These are phyloP conservation scores for Neofusicoccum cordaticola DNA, from an alignment of 2,329 filamentous ascomycete genomes.

Conservation along the genomic window DNA sequence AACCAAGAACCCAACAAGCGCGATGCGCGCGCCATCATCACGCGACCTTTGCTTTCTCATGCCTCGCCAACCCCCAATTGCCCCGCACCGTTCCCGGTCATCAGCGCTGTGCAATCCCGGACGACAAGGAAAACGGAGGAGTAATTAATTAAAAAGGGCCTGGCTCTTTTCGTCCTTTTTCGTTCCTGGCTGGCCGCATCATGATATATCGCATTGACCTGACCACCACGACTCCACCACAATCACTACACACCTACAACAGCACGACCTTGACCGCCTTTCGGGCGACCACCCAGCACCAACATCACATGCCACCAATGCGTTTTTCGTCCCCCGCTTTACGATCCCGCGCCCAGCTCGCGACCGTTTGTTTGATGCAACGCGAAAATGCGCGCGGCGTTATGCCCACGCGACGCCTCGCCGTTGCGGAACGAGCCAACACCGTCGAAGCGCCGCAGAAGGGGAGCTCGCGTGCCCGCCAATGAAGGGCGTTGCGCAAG, in stretches of 20 bases:
- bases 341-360: too few species aligned
- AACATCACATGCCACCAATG: neutral
- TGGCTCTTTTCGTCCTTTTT: neutral
- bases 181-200: neutral
- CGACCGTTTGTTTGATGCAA: too few species aligned
- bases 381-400: too few species aligned
- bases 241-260: neutral
- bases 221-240: neutral
- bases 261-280: neutral
- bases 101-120: neutral
- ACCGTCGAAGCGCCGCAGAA: too few species aligned
- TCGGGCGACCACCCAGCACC: neutral
- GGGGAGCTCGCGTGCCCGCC: too few species aligned
- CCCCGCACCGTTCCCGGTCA: neutral
- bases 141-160: neutral
- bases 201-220: neutral
- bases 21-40: slow-evolving; percentile 6
- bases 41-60: neutral
- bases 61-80: neutral
- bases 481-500: too few species aligned
- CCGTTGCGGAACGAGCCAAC: too few species aligned
- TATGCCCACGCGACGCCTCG: too few species aligned
- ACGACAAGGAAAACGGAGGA: neutral
- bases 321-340: too few species aligned
- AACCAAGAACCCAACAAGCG: neutral